Conservation (phyloP, 257 asterid genomes). For the Penstemon barbatus region DNA sequence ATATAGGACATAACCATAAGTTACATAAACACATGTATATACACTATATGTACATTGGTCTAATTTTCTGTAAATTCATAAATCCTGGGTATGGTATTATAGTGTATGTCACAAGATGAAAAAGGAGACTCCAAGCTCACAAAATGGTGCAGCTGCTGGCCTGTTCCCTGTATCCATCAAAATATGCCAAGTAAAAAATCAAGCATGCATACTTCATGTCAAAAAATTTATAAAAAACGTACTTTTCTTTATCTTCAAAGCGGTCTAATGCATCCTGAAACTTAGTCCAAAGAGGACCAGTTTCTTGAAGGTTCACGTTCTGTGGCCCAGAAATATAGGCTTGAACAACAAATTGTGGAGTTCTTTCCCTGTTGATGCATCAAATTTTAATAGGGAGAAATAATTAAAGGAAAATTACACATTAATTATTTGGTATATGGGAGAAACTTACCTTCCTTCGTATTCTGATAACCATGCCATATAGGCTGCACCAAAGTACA, state of each 20-base stretch:
- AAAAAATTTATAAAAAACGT: not conserved
- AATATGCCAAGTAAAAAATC: slow-evolving; percentile 1
- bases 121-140: slow-evolving; percentile 40
- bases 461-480: slow-evolving; percentile 81
- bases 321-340: slow-evolving; percentile 87
- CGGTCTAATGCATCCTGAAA: slow-evolving; percentile 65
- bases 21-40: not conserved
- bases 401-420: not conserved
- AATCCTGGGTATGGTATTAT: not conserved
- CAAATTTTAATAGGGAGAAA: not conserved
- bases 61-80: not conserved
- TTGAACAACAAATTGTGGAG: slow-evolving; percentile 72
- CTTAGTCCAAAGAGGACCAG: slow-evolving; percentile 61
- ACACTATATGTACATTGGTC: not conserved
- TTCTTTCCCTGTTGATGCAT: slow-evolving; percentile 59
- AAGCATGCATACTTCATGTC: not conserved
- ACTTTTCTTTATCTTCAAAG: slow-evolving; percentile 57
- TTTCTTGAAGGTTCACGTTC: slow-evolving; percentile 72
- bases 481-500: slow-evolving; percentile 97
- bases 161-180: slow-evolving; percentile 44
- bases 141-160: slow-evolving; percentile 60
- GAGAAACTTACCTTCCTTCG: slow-evolving; percentile 68
- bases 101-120: not conserved
- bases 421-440: not conserved
- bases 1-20: not conserved